These are phyloP conservation scores for Immersiporthe knoxdaviesiana DNA, from an alignment of 2,329 filamentous ascomycete species.

Conservation along the genomic window DNA sequence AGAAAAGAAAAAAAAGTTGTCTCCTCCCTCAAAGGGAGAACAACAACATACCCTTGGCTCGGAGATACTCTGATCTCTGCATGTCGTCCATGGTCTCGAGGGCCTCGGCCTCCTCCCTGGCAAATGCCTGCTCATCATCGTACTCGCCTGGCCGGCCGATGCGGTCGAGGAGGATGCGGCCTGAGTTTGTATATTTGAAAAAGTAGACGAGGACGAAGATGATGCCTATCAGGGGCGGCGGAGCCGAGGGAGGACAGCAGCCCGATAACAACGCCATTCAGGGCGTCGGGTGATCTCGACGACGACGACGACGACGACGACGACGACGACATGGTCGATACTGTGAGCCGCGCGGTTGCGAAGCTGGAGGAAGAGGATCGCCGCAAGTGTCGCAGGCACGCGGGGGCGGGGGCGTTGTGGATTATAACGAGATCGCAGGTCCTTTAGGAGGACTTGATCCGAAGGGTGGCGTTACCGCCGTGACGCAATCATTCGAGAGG, in stretches of 20 bases:
- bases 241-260: constrained; percentile 93
- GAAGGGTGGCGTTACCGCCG: constrained; percentile 33
- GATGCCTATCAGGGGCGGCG: constrained; percentile 78
- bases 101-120: constrained; percentile 91
- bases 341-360: constrained; percentile 8
- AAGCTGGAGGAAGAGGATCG: no score
- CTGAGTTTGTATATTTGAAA: constrained; percentile 85
- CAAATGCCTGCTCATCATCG: constrained; percentile 95
- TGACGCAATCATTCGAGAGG: constrained; percentile 30
- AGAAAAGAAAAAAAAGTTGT: no score
- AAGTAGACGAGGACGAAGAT: constrained; percentile 86
- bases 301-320: no score
- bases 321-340: constrained; percentile 30
- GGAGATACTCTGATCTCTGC: constrained; percentile 84
- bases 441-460: constrained; percentile 19
- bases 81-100: constrained; percentile 95
- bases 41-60: constrained; percentile 81
- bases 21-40: background rate
- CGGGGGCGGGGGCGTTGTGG: background rate
- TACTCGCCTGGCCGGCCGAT: constrained; percentile 94
- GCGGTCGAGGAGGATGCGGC: constrained; percentile 89
- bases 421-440: constrained; percentile 15
- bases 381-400: background rate
- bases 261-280: constrained; percentile 87
- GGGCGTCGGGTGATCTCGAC: constrained; percentile 44